These are phyloP conservation scores for Chytridium lagenaria DNA, from an alignment of 371 early-diverging fungal genomes.

Conservation along the genomic window DNA sequence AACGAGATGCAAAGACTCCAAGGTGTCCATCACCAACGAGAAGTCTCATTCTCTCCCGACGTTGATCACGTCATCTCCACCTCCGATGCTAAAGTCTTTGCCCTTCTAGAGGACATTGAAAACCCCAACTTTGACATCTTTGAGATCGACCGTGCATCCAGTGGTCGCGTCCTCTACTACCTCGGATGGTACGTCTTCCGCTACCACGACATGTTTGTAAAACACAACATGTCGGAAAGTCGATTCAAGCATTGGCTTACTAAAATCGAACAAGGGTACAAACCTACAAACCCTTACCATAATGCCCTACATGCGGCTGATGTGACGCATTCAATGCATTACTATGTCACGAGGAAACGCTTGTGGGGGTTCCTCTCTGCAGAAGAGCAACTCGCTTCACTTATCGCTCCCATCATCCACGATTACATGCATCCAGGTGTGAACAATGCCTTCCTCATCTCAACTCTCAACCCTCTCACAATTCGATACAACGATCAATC, in stretches of 20 bases:
- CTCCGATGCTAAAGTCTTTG: conserved; percentile 27
- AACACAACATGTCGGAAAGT: conserved; percentile 36
- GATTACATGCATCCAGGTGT: conserved; percentile 64
- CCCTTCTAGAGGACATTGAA: conserved; percentile 36
- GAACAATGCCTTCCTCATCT: conserved; percentile 59
- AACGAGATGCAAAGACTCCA: not conserved
- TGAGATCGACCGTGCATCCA: conserved; percentile 36
- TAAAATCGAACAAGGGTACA: conserved; percentile 51
- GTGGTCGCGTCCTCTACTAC: conserved; percentile 48
- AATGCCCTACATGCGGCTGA: conserved; percentile 61
- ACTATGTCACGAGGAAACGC: conserved; percentile 41
- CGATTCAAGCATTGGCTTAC: conserved; percentile 45
- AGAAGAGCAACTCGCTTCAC: conserved; percentile 50
- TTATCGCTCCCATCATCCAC: conserved; percentile 59
- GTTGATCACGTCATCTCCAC: conserved; percentile 22
- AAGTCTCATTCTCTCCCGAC: conserved; percentile 19
- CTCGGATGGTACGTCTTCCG: conserved; percentile 45
- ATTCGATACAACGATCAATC: conserved; percentile 59
- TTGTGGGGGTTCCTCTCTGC: conserved; percentile 34
- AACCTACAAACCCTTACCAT: conserved; percentile 58
- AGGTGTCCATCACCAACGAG: not conserved
- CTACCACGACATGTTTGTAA: conserved; percentile 37
- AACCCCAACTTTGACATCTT: conserved; percentile 53
- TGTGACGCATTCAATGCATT: conserved; percentile 53
- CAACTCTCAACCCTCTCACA: conserved; percentile 49